Evolutionary conservation across 352 stramenopile species (phyloP), one percentile per base, ranked within the genome.

Genomic region (Phytopythium chamaehyphon): DNA sequence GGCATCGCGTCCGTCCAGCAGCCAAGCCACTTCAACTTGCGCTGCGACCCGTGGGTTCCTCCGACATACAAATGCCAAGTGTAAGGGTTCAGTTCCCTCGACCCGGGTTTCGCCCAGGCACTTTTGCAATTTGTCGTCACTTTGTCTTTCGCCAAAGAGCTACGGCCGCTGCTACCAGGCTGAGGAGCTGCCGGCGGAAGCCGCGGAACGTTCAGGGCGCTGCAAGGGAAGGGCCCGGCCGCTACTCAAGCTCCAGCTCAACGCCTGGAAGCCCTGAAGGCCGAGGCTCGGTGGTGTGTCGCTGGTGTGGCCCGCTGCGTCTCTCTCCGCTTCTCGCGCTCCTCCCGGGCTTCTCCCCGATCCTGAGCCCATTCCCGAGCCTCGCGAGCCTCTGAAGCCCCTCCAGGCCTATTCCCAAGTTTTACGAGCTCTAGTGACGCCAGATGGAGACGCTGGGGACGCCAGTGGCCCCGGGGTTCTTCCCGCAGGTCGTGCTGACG

Each of bases 401-500:
- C n/a, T n/a, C n/a, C n/a, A n/a, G n/a, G n/a, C n/a, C n/a, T n/a
- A n/a, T n/a, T n/a, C n/a, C n/a, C n/a, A n/a, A n/a, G n/a, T n/a
- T n/a, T n/a, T n/a, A n/a, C n/a, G n/a, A n/a, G n/a, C n/a, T n/a
- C n/a, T n/a, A n/a, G n/a, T 16, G 5, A 18, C 14, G 12, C 22
- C 15, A 35, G 40, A 69, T 67, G 57, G 51, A 54, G 40, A 12
- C 22, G 42, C 15, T 8, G 18, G 43, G 44, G 31, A 52, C 62
- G 53, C 61, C 46, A 2, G 16, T 51, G 12, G 69, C 83, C 47
- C 66, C 89, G 44, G 76, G 71, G 35, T 90, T 91, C 64, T 93
- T 93, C 65, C 83, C 83, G 40, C 77, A 88, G 51, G 61, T 93
- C 57, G 76, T 80, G 51, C 59, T 93, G 18, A 87, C 73, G 14